phyloP scores from a whole-genome alignment of 768 basidiomycete species.

The Boletus reticuloceps region DNA sequence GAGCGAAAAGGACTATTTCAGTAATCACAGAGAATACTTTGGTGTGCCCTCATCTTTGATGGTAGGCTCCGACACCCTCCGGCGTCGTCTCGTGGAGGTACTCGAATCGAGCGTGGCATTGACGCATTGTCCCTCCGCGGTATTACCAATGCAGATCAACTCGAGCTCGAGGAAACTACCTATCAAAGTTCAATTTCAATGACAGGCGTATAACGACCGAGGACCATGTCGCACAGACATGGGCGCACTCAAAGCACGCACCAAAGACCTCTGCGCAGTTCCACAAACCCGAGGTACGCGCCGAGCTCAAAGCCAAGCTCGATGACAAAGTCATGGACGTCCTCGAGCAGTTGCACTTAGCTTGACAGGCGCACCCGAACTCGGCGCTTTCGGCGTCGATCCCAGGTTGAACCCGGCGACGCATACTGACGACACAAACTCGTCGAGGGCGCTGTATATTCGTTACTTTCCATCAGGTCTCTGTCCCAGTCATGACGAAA shows the following conservation, averaged over 20 bases:
- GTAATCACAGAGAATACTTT: slow-evolving; percentile 59
- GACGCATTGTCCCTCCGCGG: slow-evolving; percentile 91
- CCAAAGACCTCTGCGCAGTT: slow-evolving; percentile 64
- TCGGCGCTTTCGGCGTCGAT: slow-evolving; percentile 68
- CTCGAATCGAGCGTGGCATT: slow-evolving; percentile 97
- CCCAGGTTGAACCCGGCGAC: slow-evolving; percentile 64
- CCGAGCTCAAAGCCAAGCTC: slow-evolving; percentile 59
- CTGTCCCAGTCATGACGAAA: no score
- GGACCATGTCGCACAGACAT: slow-evolving; percentile 98
- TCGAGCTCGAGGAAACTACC: slow-evolving; percentile 93
- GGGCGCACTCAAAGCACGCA: slow-evolving; percentile 85
- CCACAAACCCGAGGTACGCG: no score
- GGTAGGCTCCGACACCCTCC: slow-evolving; percentile 89
- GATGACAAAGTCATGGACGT: slow-evolving; percentile 98
- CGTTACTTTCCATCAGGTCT: no score
- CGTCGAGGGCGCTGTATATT: slow-evolving; percentile 23
- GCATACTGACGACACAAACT: slow-evolving; percentile 96
- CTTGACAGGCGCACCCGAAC: slow-evolving; percentile 81
- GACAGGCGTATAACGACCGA: slow-evolving; percentile 93
- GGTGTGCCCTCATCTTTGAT: slow-evolving; percentile 46
- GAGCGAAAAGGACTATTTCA: slow-evolving; percentile 69
- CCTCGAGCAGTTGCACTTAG: slow-evolving; percentile 95
- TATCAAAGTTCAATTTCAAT: slow-evolving; percentile 98
- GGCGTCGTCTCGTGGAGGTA: slow-evolving; percentile 92
- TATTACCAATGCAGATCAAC: slow-evolving; percentile 94